phyloP scores from a whole-genome alignment of 176 grass and related monocot species.

The Triticum urartu region DNA sequence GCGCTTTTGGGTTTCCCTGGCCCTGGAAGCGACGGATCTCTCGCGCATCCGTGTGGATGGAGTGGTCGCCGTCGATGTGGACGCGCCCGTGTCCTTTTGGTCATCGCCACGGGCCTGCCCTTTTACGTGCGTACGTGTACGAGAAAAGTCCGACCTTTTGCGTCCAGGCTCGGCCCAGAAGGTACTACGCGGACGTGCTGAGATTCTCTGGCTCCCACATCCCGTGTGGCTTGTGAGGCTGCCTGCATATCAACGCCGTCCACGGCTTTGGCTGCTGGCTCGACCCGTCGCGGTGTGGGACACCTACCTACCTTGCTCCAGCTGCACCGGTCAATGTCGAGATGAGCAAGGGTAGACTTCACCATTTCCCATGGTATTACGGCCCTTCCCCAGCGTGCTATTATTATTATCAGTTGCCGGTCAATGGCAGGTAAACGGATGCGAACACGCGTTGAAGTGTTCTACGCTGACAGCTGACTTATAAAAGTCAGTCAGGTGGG shows the following conservation, averaged over 20 bases:
- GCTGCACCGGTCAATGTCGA: background rate
- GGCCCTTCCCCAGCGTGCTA: too few relatives aligned
- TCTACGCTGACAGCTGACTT: too few relatives aligned
- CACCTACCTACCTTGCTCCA: too few relatives aligned
- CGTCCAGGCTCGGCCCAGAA: background rate
- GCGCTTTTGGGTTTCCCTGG: background rate
- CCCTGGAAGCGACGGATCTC: background rate
- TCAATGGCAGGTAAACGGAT: too few relatives aligned
- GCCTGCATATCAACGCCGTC: background rate
- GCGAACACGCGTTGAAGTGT: too few relatives aligned
- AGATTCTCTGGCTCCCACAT: background rate
- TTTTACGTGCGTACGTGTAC: background rate
- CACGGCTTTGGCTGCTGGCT: background rate
- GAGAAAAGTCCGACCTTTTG: background rate
- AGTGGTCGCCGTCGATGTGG: conserved; percentile 1
- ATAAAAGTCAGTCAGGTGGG: too few relatives aligned
- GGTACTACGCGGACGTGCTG: background rate
- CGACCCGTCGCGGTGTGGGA: background rate
- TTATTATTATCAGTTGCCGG: too few relatives aligned
- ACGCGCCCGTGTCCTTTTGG: background rate
- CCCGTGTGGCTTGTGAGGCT: background rate
- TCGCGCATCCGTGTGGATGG: background rate
- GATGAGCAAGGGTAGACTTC: background rate
- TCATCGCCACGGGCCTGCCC: background rate
- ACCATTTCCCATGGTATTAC: background rate